Conservation (phyloP, 2,329 filamentous ascomycete genomes). For the Rhynchosporium agropyri region DNA sequence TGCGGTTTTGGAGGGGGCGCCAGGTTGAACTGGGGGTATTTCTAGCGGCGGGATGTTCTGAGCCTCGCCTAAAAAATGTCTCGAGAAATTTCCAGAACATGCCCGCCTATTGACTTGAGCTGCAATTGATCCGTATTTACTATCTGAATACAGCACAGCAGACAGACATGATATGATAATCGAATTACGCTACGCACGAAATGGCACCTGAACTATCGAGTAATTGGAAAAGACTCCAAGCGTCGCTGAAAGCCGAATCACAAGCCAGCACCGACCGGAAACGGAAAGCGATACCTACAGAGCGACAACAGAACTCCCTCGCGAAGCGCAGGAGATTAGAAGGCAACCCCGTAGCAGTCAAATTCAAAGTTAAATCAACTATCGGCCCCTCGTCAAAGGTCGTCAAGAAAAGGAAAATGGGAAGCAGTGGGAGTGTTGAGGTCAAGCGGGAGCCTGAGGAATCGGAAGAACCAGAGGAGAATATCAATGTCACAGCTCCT, state of each 20-base stretch:
- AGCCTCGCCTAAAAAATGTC: conserved; percentile 25
- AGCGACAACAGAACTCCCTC: conserved; percentile 39
- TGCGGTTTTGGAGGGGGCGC: conserved; percentile 30
- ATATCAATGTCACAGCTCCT: conserved; percentile 42
- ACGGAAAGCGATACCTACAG: conserved; percentile 41
- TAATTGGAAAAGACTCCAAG: conserved; percentile 81
- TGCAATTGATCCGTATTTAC: neutral
- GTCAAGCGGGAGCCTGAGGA: conserved; percentile 33
- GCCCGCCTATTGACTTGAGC: neutral
- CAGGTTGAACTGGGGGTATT: conserved; percentile 26
- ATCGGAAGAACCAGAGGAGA: conserved; percentile 40
- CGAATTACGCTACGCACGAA: conserved; percentile 20
- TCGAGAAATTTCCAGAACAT: conserved; percentile 14
- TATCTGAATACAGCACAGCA: neutral
- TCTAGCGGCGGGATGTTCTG: conserved; percentile 21
- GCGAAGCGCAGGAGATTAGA: conserved; percentile 42
- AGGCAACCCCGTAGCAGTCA: conserved; percentile 22
- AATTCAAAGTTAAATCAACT: conserved; percentile 16
- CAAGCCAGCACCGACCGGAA: conserved; percentile 40
- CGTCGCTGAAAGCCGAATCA: conserved; percentile 53
- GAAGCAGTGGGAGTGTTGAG: conserved; percentile 55
- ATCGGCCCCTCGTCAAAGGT: neutral
- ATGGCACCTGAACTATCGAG: conserved; percentile 54
- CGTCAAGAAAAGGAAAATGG: conserved; percentile 51
- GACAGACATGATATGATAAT: conserved; percentile 23